phyloP scores from a whole-genome alignment of 176 grass and related monocot genomes.

The Cenchrus fungigraminus region DNA sequence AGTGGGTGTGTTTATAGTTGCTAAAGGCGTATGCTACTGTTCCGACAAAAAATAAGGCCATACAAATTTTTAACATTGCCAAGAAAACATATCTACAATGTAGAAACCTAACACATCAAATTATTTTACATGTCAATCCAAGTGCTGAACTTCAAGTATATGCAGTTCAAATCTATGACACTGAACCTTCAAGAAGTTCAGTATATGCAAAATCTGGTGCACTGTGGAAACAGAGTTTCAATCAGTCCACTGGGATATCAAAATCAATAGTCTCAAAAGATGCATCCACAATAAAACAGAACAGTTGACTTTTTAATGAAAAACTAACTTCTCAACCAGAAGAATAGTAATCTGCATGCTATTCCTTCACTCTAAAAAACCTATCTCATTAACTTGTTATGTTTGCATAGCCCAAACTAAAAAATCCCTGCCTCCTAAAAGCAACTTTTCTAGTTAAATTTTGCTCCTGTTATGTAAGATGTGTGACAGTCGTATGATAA shows the following conservation, averaged over 20 bases:
- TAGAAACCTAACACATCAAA: neutral
- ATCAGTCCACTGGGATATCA: neutral
- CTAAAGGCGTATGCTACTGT: neutral
- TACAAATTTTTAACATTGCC: neutral
- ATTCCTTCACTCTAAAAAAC: conserved; percentile 8
- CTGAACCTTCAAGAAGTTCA: neutral
- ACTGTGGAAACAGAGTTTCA: neutral
- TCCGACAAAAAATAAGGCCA: neutral
- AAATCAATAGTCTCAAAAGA: conserved; percentile 16
- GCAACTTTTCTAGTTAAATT: neutral
- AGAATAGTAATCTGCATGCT: neutral
- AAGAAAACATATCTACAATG: neutral
- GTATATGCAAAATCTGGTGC: neutral
- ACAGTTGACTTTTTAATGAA: conserved; percentile 15
- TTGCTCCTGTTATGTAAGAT: neutral
- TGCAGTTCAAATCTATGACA: neutral
- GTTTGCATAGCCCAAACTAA: conserved; percentile 25
- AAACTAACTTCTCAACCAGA: conserved; percentile 24
- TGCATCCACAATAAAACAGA: conserved; percentile 27
- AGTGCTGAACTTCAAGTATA: conserved; percentile 12
- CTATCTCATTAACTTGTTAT: conserved; percentile 7
- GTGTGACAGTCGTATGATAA: conserved; percentile 5
- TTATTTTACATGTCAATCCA: neutral
- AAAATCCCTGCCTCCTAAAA: neutral
- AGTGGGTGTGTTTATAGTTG: neutral